phyloP scores from a whole-genome alignment of 2,329 filamentous ascomycete genomes.

The Xylaria sp. region DNA sequence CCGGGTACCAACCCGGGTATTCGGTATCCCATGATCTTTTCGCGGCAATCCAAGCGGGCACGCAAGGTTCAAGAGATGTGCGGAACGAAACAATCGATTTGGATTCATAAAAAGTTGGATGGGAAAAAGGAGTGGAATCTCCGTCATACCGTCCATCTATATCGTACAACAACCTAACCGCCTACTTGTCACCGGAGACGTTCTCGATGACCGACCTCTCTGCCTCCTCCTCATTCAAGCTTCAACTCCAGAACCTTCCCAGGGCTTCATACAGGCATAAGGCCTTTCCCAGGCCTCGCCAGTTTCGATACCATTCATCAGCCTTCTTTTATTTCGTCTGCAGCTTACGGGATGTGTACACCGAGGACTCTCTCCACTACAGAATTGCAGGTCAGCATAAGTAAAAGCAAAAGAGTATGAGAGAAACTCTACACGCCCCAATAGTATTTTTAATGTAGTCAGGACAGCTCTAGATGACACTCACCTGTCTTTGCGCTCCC shows the following conservation, averaged over 20 bases:
- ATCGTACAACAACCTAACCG: not conserved
- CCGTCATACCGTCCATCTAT: not conserved
- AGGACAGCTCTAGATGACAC: slow-evolving; percentile 8
- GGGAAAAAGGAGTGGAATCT: not conserved
- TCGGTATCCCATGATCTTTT: not conserved
- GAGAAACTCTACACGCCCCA: not conserved
- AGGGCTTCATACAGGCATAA: not conserved
- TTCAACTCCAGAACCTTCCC: not conserved
- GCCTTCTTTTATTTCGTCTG: not conserved
- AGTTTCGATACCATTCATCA: not conserved
- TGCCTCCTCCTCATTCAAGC: not conserved
- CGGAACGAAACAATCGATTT: not conserved
- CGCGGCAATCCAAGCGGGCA: not conserved
- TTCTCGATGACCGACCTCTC: not conserved
- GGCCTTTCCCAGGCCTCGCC: not conserved
- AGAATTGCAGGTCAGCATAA: slow-evolving; percentile 16
- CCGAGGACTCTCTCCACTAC: slow-evolving; percentile 32
- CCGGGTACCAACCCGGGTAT: not conserved
- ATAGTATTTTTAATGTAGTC: not conserved
- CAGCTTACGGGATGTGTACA: slow-evolving; percentile 29
- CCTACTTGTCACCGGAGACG: not conserved
- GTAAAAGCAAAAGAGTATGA: not conserved
- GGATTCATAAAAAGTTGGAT: not conserved
- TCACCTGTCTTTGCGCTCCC: slow-evolving; percentile 27
- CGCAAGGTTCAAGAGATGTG: not conserved